phyloP scores from a whole-genome alignment of 805 yeast species.

The Maudiozyma barnettii region DNA sequence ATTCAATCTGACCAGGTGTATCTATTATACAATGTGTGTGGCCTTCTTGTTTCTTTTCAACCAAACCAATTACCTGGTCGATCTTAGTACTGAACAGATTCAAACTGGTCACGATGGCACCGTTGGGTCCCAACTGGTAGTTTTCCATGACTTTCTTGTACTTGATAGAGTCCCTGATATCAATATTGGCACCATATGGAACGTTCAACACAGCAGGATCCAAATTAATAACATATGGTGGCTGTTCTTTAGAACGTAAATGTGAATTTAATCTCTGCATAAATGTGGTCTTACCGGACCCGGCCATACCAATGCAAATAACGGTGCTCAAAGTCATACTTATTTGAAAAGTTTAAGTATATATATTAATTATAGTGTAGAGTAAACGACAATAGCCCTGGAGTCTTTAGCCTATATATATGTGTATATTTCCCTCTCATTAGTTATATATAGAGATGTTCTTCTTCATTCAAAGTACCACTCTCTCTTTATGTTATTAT shows the following conservation, averaged over 20 bases:
- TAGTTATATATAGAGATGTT: no score
- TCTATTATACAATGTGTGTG: slow-evolving; percentile 73
- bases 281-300: slow-evolving; percentile 93
- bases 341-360: no score
- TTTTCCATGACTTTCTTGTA: slow-evolving; percentile 95
- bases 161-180: slow-evolving; percentile 91
- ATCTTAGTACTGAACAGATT: slow-evolving; percentile 90
- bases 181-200: slow-evolving; percentile 93
- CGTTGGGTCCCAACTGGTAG: slow-evolving; percentile 92
- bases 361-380: no score
- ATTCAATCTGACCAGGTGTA: slow-evolving; percentile 98
- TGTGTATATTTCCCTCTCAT: no score
- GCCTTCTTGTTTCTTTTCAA: slow-evolving; percentile 58
- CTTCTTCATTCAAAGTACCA: background rate
- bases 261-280: slow-evolving; percentile 92
- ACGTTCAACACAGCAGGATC: slow-evolving; percentile 94
- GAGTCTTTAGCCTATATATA: no score
- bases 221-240: slow-evolving; percentile 87
- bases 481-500: background rate
- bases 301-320: slow-evolving; percentile 59
- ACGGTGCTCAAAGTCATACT: slow-evolving; percentile 34
- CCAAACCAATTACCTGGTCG: slow-evolving; percentile 82
- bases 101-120: slow-evolving; percentile 92
- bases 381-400: no score
- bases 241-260: slow-evolving; percentile 56